Conservation (phyloP, 345 rosid genomes). For the Aethionema arabicum region DNA sequence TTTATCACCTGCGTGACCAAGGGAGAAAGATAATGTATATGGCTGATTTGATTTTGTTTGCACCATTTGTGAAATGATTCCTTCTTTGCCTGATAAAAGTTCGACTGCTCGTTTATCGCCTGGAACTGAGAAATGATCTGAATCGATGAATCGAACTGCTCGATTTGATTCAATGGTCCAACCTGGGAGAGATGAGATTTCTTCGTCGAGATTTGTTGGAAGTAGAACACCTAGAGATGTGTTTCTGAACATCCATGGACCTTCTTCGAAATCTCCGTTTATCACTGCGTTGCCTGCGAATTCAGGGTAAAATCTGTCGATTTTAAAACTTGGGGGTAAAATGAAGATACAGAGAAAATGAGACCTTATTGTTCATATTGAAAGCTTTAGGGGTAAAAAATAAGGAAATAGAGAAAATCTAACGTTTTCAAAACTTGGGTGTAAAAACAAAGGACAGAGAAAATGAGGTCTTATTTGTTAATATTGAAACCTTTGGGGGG, state of each 20-base stretch:
- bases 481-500: no score
- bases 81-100: constrained; percentile 93
- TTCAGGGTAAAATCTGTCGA: not conserved
- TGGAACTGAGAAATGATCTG: constrained; percentile 79
- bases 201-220: constrained; percentile 91
- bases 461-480: not conserved
- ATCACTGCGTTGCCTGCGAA: constrained; percentile 72
- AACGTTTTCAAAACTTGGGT: not conserved
- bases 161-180: constrained; percentile 93
- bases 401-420: no score
- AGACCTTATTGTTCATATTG: not conserved
- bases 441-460: not conserved
- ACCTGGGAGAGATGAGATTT: constrained; percentile 78
- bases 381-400: no score
- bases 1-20: constrained; percentile 86
- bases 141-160: constrained; percentile 86
- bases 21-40: constrained; percentile 58
- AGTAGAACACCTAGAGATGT: constrained; percentile 85
- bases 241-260: constrained; percentile 92
- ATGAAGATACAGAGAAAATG: not conserved
- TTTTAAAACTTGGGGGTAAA: not conserved
- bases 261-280: constrained; percentile 88
- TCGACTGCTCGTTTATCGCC: constrained; percentile 84
- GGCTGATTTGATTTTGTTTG: constrained; percentile 60
- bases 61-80: constrained; percentile 92